Base-by-base conservation (phyloP, 352 stramenopile species). In the Pythium oligandrum region DNA sequence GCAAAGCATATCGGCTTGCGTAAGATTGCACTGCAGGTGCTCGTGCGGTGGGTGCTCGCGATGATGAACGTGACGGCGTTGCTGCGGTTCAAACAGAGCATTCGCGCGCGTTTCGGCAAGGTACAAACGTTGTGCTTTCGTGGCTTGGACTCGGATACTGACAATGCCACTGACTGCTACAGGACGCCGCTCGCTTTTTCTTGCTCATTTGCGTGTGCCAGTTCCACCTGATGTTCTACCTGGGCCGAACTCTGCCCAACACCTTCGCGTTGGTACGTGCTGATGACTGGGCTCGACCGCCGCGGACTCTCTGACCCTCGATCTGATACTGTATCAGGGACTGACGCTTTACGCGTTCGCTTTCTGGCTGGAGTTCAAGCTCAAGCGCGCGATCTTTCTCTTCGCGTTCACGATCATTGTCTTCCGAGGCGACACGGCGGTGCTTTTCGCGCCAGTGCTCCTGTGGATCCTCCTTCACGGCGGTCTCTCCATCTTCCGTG, bases 161-260 rank as follows among this genome's bases (percentile, higher is more conserved):
- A 51, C 6, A 8, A 10, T 4, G 4, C 6, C 51, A 32, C 26
- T 44, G 10, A 55, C 1, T 39, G 12, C 1, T 51, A 3, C 38
- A 78, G 68, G 67, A 92, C 48, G 63, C 65, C 1, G 74, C 70
- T 42, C 54, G 68, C 17, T 96, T 90, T 55, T 83, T 98, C 50
- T 63, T 97, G 46, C 39, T 98, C 1, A 75, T 98, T 49, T 93
- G 82, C 55, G 78, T 75, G 9, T 86, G 75, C 52, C 96, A 99
- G 71, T 99, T 99, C 70, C 97, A 99, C 69, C 73, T 99, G 1
- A 77, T 97, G 40, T 99, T 98, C 70, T 99, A 99, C 75, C 78
- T 97, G 12, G 91, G 82, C 42, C 86, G 97, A 34, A 97, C 97
- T 40, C 77, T 99, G 42, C 97, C 97, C 12, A 99, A 99, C 73